These are phyloP conservation scores for Magnaporthales sp. DNA, from an alignment of 2,329 filamentous ascomycete species.

Conservation along the genomic window DNA sequence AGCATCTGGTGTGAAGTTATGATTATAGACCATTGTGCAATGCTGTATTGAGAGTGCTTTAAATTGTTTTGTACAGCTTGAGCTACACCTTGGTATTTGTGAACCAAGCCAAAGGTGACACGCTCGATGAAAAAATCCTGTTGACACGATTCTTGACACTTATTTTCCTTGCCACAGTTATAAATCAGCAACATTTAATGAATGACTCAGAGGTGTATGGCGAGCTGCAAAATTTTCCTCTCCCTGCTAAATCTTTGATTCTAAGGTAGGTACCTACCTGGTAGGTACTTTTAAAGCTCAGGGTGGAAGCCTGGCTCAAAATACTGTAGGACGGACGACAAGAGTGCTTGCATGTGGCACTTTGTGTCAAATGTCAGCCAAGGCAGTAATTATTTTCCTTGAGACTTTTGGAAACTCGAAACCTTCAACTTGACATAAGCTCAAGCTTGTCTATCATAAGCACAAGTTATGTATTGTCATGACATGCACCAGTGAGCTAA, in stretches of 20 bases:
- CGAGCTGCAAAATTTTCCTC: background rate
- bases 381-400: background rate
- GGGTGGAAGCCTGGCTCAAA: background rate
- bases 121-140: background rate
- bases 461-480: background rate
- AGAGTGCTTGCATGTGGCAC: background rate
- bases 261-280: too few relatives aligned
- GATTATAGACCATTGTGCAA: background rate
- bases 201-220: background rate
- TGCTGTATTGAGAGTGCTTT: background rate
- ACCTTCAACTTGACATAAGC: background rate
- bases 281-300: background rate
- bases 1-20: background rate
- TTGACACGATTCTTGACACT: background rate
- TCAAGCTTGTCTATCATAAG: background rate
- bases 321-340: background rate
- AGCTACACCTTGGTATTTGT: background rate
- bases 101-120: background rate
- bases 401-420: background rate
- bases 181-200: background rate
- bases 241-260: too few relatives aligned
- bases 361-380: background rate
- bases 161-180: background rate
- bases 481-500: background rate
- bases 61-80: background rate